Percentiles rank a stretch among this genome's conserved stretches.
phyloP scores from a whole-genome alignment of 352 stramenopile species.

The Globisporangium cederbergense region DNA sequence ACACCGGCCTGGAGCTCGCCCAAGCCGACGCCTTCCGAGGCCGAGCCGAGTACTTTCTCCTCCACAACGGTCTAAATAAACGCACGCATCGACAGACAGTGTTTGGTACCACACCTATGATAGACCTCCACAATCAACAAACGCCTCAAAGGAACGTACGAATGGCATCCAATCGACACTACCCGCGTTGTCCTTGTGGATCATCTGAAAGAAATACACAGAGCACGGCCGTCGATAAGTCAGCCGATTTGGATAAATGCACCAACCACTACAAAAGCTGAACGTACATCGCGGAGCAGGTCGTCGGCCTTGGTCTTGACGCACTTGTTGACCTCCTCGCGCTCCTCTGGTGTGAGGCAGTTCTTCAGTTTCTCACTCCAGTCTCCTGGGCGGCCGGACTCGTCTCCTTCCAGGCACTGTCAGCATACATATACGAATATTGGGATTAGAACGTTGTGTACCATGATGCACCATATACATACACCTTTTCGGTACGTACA shows the following conservation, averaged over 20 bases:
- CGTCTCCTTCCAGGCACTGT: conserved; percentile 75
- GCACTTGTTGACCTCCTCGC: conserved; percentile 49
- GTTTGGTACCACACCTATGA: neutral
- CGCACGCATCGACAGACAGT: neutral
- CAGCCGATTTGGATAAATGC: too few species aligned
- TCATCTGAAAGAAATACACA: conserved; percentile 35
- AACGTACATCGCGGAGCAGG: conserved; percentile 42
- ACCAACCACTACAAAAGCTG: too few species aligned
- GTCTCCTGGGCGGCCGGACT: conserved; percentile 62
- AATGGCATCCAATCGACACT: conserved; percentile 75
- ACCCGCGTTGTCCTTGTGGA: conserved; percentile 44
- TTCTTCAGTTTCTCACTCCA: conserved; percentile 71
- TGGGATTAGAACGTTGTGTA: neutral
- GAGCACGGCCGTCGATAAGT: too few species aligned
- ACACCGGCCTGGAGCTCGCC: conserved; percentile 55
- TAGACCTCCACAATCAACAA: neutral
- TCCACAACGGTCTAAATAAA: conserved; percentile 57
- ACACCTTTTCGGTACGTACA: conserved; percentile 28
- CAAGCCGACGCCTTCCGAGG: conserved; percentile 52
- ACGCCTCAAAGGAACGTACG: conserved; percentile 27
- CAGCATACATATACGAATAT: neutral
- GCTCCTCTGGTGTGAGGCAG: conserved; percentile 65
- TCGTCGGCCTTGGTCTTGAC: conserved; percentile 52
- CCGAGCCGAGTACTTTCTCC: conserved; percentile 51
- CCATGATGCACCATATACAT: neutral